Conservation (phyloP, 1,139 yeast genomes). For the Diutina sp. region DNA sequence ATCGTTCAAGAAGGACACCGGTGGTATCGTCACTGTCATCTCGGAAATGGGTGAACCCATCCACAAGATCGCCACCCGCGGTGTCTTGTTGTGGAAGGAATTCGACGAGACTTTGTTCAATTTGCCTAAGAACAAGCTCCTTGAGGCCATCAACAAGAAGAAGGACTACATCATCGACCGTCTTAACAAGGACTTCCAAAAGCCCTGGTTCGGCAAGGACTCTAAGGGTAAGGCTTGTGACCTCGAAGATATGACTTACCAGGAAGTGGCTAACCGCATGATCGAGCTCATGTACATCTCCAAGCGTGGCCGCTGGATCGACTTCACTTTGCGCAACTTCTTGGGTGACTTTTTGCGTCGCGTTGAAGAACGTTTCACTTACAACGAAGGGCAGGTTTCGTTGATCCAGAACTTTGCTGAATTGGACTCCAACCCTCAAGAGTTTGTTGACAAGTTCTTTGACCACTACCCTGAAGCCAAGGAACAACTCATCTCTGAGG, state of each 20-base stretch:
- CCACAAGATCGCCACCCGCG: slow-evolving; percentile 96
- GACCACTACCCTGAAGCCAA: slow-evolving; percentile 60
- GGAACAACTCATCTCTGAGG: slow-evolving; percentile 81
- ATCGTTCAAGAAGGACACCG: slow-evolving; percentile 89
- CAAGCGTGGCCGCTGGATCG: slow-evolving; percentile 81
- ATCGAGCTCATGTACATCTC: slow-evolving; percentile 82
- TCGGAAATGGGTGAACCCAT: slow-evolving; percentile 99
- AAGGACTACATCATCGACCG: slow-evolving; percentile 74
- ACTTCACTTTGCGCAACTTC: slow-evolving; percentile 72
- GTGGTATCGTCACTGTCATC: slow-evolving; percentile 90
- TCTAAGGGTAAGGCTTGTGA: slow-evolving; percentile 67
- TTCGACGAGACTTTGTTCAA: slow-evolving; percentile 87
- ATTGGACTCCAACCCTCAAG: slow-evolving; percentile 50
- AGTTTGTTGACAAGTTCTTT: slow-evolving; percentile 47
- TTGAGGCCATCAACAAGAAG: slow-evolving; percentile 72
- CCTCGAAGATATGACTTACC: slow-evolving; percentile 89
- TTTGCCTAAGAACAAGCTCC: slow-evolving; percentile 79
- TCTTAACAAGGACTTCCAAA: slow-evolving; percentile 90
- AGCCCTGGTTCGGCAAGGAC: slow-evolving; percentile 90
- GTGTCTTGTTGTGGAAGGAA: slow-evolving; percentile 94
- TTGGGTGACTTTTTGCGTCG: slow-evolving; percentile 82
- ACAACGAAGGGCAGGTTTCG: slow-evolving; percentile 38
- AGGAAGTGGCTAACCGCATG: slow-evolving; percentile 78
- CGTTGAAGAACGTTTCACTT: slow-evolving; percentile 90
- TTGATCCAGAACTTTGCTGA: slow-evolving; percentile 62